phyloP scores from a whole-genome alignment of 805 yeast species.

The Komagataella ulmi region DNA sequence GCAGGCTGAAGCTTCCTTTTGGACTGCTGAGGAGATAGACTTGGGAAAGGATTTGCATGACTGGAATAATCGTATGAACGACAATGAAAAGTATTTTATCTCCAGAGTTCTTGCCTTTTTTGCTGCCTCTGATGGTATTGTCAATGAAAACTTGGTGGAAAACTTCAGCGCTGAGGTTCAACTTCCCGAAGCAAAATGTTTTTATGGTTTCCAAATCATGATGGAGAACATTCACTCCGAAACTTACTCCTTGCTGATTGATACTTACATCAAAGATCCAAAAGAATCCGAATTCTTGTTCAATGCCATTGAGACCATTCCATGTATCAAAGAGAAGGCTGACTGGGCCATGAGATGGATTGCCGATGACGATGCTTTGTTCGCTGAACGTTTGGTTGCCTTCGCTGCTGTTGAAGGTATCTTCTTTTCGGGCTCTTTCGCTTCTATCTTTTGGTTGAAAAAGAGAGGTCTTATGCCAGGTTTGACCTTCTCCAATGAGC shows the following conservation, averaged over 20 bases:
- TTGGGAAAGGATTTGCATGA: conserved; percentile 82
- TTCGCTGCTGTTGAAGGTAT: conserved; percentile 99
- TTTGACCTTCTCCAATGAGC: conserved; percentile 92
- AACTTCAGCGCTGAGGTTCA: conserved; percentile 96
- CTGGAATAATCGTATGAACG: conserved; percentile 84
- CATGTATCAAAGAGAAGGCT: conserved; percentile 94
- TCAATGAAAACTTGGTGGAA: conserved; percentile 93
- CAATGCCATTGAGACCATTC: conserved; percentile 93
- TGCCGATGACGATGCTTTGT: conserved; percentile 72
- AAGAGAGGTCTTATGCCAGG: conserved; percentile 99
- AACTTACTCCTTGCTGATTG: conserved; percentile 89
- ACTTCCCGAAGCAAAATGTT: conserved; percentile 94
- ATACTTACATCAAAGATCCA: conserved; percentile 92
- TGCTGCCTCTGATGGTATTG: conserved; percentile 98
- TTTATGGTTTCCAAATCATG: conserved; percentile 99
- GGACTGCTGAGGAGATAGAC: conserved; percentile 99
- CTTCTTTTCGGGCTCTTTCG: conserved; percentile 96
- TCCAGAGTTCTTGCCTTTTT: conserved; percentile 93
- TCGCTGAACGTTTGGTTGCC: conserved; percentile 93
- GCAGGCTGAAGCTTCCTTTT: conserved; percentile 98
- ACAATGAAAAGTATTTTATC: conserved; percentile 85
- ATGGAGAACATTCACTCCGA: conserved; percentile 98
- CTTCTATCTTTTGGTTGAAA: conserved; percentile 97
- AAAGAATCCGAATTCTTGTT: conserved; percentile 82
- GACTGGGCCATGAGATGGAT: conserved; percentile 99